These are phyloP conservation scores for Globisporangium perplexum DNA, from an alignment of 352 stramenopile genomes.

Conservation along the genomic window DNA sequence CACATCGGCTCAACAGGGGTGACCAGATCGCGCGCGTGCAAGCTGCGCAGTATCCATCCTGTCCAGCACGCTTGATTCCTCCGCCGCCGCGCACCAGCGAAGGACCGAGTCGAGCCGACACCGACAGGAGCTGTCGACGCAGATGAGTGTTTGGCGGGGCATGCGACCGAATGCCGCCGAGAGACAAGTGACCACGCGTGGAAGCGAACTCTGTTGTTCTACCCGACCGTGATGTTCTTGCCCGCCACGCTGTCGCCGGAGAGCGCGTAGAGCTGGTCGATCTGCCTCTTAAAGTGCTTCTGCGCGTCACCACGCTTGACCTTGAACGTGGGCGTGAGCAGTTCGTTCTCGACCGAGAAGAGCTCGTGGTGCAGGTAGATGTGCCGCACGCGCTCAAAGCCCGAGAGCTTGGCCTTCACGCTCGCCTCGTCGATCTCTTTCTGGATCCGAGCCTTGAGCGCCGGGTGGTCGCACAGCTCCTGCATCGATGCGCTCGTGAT, in stretches of 20 bases:
- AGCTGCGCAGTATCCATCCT: no score
- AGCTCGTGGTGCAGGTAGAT: constrained; percentile 88
- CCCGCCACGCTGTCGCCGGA: constrained; percentile 48
- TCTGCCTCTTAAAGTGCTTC: constrained; percentile 54
- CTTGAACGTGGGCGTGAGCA: constrained; percentile 97
- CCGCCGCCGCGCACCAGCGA: no score
- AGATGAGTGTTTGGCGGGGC: no score
- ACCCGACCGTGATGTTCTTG: constrained; percentile 24
- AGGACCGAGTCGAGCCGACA: no score
- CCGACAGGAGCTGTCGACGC: no score
- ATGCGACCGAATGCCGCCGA: no score
- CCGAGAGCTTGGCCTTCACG: constrained; percentile 64
- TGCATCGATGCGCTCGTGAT: constrained; percentile 22
- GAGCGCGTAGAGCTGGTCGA: constrained; percentile 61
- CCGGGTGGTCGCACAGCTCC: constrained; percentile 49
- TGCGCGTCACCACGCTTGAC: constrained; percentile 84
- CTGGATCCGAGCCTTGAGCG: constrained; percentile 31
- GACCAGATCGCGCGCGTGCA: no score
- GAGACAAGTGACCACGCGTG: neutral
- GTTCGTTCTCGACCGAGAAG: constrained; percentile 92
- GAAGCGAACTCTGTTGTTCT: neutral
- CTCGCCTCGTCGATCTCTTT: constrained; percentile 54
- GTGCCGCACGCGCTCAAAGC: constrained; percentile 91
- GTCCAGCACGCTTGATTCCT: no score
- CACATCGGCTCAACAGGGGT: no score